Evolutionary conservation across 192 early-diverging fungal species (phyloP), one percentile per base, ranked within the genome.

Genomic region (Oehlia diaphana): DNA sequence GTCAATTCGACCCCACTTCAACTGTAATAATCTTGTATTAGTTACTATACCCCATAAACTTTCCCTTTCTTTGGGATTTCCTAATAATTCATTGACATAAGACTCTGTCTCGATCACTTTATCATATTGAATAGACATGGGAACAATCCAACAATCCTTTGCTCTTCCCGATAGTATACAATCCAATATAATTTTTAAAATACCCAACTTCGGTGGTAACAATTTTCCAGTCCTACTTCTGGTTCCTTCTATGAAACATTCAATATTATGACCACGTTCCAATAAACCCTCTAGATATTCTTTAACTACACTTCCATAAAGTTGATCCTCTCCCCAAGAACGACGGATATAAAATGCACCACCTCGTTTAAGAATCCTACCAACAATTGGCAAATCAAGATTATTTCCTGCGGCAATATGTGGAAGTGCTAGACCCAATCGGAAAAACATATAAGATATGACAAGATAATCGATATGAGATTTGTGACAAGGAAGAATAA

Each of bases 351-450:
- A 96, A 80, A 95, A 93, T 3, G 93, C 94, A 1, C 94, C 94
- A 65, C 85, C 86, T 4, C 87, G 83, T 31, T 90, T 90, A 50
- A 96, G 81, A 0, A 93, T 65, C 35, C 80, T 82, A 37, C 94
- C 94, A 63, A 96, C 87, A 23, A 91, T 78, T 4, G 93, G 93
- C 83, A 96, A 85, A 77, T 96, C 91, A 69, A 96, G 83, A 85
- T 96, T 96, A 65, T 96, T 91, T 21, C 94, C 94, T 42, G 94
- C 94, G 39, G 92, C 92, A 82, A 96, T 96, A 72, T 95, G 93
- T 16, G 94, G 94, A 35, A 94, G 80, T 3, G 89, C 91, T 5
- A 94, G 76, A n/a, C 93, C 93, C 58, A 94, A 89, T 33, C 93
- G 90, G 86, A 92, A 94, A 82, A 96, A 92, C 13, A 96, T 86